Evolutionary conservation across 345 rosid genomes (phyloP).

Genomic region (Carallia pectinifolia): DNA sequence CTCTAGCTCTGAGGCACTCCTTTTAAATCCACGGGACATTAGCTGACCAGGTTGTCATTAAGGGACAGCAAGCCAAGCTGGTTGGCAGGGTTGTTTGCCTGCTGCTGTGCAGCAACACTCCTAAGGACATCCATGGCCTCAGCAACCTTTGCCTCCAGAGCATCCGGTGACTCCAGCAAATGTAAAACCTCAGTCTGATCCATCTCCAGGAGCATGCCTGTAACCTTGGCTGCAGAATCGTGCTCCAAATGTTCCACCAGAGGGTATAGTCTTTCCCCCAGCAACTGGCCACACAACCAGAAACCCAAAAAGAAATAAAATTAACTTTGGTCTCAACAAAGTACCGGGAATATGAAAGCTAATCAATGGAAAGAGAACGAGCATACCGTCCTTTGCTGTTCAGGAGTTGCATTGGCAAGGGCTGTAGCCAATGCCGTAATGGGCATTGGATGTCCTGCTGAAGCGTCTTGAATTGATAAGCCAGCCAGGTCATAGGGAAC

Average conservation of each 20-base stretch:
- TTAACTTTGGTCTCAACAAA: background rate
- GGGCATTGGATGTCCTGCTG: constrained; percentile 22
- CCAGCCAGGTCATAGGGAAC: constrained; percentile 30
- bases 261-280: constrained; percentile 32
- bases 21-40: background rate
- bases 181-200: constrained; percentile 36
- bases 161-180: constrained; percentile 32
- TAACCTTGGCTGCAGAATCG: constrained; percentile 32
- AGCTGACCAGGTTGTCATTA: constrained; percentile 17
- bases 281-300: constrained; percentile 8
- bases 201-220: constrained; percentile 39
- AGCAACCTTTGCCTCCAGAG: constrained; percentile 28
- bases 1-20: constrained; percentile 3
- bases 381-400: constrained; percentile 29
- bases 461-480: constrained; percentile 16
- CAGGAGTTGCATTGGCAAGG: constrained; percentile 27
- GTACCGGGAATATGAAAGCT: background rate
- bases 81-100: constrained; percentile 18
- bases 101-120: constrained; percentile 29
- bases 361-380: background rate
- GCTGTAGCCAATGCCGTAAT: constrained; percentile 26
- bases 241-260: constrained; percentile 30
- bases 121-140: constrained; percentile 37
- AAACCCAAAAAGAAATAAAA: background rate
- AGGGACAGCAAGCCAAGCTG: constrained; percentile 24